Evolutionary conservation across 2,329 filamentous ascomycete species (phyloP), one percentile per base, ranked within the genome.

Genomic region (Onygena corvina): DNA sequence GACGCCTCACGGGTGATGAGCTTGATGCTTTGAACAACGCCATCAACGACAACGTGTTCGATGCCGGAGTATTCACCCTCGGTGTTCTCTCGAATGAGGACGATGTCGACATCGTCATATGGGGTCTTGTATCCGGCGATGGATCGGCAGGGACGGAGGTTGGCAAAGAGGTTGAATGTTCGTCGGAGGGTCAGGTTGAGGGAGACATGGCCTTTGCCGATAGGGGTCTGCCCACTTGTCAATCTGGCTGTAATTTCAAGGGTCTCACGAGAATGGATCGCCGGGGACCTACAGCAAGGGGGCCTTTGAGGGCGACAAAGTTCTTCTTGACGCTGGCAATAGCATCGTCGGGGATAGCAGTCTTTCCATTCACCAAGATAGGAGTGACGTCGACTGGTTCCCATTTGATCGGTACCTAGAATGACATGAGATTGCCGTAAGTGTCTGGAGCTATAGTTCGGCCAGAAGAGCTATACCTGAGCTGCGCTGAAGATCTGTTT

Each of bases 101-200:
- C 87, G 33, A 89, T 95, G 73, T 98, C 85, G 66, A 98, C 92
- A 62, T 85, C 80, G 69, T 96, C 90, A 76, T 96, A 96, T 56
- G 90, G 88, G 48, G 92, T 98, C 82, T 96, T 94, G 84, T 84
- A 98, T 64, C 92, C 92, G 57, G 85, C 86, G 60, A 98, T 88
- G 57, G 88, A 95, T 67, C 88, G 86, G 81, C 93, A 98, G 55
- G 93, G 92, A 64, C 93, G 89, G 63, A 98, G 79, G 76, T 98
- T 98, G 75, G 92, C 93, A 72, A 98, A 98, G 63, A 98, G 88
- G 78, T 98, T 98, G 77, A 98, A 98, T 56, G 93, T 98, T 66
- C 92, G 85, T 67, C 92, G 90, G 63, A 98, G 88, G 53, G 92
- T 98, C 58, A 98, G 77, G 79, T 98, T 98, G 60, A 98, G 86